phyloP scores from a whole-genome alignment of 2,329 filamentous ascomycete species.

The Zasmidium cellare region DNA sequence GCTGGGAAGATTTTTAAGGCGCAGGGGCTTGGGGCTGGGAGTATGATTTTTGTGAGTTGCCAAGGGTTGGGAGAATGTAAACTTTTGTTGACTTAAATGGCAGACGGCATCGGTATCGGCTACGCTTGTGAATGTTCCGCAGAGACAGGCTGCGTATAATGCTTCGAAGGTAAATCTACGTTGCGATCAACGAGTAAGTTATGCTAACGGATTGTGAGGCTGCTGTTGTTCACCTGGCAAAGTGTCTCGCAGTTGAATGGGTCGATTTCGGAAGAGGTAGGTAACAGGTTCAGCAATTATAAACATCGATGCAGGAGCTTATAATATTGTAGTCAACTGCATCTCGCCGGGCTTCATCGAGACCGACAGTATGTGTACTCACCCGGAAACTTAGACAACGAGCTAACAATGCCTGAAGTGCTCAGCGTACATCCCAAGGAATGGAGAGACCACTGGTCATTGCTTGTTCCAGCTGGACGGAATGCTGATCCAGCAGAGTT shows the following conservation, averaged over 20 bases:
- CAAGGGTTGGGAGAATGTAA: background rate
- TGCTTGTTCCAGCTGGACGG: slow-evolving; percentile 41
- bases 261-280: slow-evolving; percentile 51
- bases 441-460: slow-evolving; percentile 41
- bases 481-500: slow-evolving; percentile 41
- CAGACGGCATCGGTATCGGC: slow-evolving; percentile 85
- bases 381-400: background rate
- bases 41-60: slow-evolving; percentile 68
- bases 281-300: background rate
- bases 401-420: slow-evolving; percentile 17
- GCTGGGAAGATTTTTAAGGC: slow-evolving; percentile 85
- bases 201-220: slow-evolving; percentile 23
- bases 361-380: slow-evolving; percentile 34
- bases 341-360: slow-evolving; percentile 44
- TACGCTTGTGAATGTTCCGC: slow-evolving; percentile 85
- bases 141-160: slow-evolving; percentile 68
- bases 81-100: background rate
- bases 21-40: slow-evolving; percentile 66
- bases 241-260: slow-evolving; percentile 86
- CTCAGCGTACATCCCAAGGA: slow-evolving; percentile 37
- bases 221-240: slow-evolving; percentile 55
- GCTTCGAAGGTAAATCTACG: slow-evolving; percentile 40
- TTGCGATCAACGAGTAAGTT: too few species aligned
- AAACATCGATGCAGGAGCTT: too few species aligned
- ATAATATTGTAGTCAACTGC: slow-evolving; percentile 35